A percentile compares a stretch with the other conserved stretches of the same genome.
These are phyloP conservation scores for Botryosphaeria dothidea DNA, from an alignment of 2,329 filamentous ascomycete species.

Conservation along the genomic window DNA sequence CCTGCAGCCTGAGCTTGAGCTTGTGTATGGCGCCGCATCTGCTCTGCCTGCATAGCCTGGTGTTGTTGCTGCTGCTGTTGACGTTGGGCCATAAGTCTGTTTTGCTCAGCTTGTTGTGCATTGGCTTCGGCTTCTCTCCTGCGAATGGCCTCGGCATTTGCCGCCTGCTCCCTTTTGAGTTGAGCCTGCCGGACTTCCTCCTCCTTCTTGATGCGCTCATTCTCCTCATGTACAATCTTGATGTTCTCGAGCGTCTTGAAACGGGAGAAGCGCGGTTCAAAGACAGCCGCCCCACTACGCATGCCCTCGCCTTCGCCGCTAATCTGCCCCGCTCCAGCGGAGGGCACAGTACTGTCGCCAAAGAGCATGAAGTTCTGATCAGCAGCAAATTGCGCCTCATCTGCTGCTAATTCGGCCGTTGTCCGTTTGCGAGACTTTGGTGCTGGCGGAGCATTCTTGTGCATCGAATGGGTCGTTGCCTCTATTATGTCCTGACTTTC, in stretches of 20 bases:
- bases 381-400: slow-evolving; percentile 87
- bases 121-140: slow-evolving; percentile 21
- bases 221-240: slow-evolving; percentile 73
- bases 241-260: slow-evolving; percentile 92
- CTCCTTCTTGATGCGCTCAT: slow-evolving; percentile 53
- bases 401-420: slow-evolving; percentile 89
- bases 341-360: slow-evolving; percentile 78
- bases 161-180: slow-evolving; percentile 28
- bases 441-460: slow-evolving; percentile 73
- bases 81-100: slow-evolving; percentile 22
- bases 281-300: slow-evolving; percentile 67
- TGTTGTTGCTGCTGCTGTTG: slow-evolving; percentile 27
- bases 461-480: slow-evolving; percentile 72
- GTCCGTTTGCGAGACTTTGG: slow-evolving; percentile 92
- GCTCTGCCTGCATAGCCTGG: slow-evolving; percentile 15
- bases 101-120: slow-evolving; percentile 24
- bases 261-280: slow-evolving; percentile 83
- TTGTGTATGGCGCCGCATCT: slow-evolving; percentile 28
- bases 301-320: slow-evolving; percentile 66
- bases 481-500: slow-evolving; percentile 74
- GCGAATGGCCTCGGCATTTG: slow-evolving; percentile 18
- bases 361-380: slow-evolving; percentile 91
- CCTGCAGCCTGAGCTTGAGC: slow-evolving; percentile 30
- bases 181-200: slow-evolving; percentile 56
- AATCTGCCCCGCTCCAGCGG: slow-evolving; percentile 55